Evolutionary conservation across 208 protist genomes (phyloP).

Genomic region (Phytomonas francai): DNA sequence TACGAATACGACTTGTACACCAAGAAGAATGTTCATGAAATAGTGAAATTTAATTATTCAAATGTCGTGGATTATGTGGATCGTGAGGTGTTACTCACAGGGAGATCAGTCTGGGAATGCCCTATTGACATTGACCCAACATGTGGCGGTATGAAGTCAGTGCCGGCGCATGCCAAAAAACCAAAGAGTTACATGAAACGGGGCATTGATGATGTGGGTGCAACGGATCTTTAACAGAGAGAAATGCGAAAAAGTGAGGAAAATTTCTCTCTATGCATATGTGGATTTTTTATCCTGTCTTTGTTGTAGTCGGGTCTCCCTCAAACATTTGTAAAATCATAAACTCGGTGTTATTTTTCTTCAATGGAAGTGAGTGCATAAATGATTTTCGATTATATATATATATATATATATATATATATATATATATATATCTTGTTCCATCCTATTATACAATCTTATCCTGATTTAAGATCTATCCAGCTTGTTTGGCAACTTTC

Average conservation of each 20-base stretch:
- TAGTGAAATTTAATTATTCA: conserved; percentile 87
- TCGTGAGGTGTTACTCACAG: conserved; percentile 84
- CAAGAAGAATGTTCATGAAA: conserved; percentile 54
- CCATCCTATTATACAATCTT: neutral
- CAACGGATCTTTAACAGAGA: conserved; percentile 62
- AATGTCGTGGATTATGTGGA: conserved; percentile 91
- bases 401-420: neutral
- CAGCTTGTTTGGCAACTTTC: neutral
- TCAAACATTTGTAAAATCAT: neutral
- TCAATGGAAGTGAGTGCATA: neutral
- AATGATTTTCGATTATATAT: neutral
- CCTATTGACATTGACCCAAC: conserved; percentile 85
- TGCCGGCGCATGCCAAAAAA: conserved; percentile 74
- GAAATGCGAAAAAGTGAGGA: neutral
- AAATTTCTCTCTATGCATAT: neutral
- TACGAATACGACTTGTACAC: conserved; percentile 76
- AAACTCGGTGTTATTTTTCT: neutral
- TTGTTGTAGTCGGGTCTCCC: neutral
- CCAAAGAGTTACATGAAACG: conserved; percentile 65
- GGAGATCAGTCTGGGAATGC: conserved; percentile 83
- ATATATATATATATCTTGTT: neutral
- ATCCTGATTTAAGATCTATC: neutral
- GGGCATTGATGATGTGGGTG: conserved; percentile 44
- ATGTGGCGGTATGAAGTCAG: conserved; percentile 68
- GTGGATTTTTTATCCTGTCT: neutral